These are phyloP conservation scores for Amanita rimosa DNA, from an alignment of 768 basidiomycete species.

Conservation along the genomic window DNA sequence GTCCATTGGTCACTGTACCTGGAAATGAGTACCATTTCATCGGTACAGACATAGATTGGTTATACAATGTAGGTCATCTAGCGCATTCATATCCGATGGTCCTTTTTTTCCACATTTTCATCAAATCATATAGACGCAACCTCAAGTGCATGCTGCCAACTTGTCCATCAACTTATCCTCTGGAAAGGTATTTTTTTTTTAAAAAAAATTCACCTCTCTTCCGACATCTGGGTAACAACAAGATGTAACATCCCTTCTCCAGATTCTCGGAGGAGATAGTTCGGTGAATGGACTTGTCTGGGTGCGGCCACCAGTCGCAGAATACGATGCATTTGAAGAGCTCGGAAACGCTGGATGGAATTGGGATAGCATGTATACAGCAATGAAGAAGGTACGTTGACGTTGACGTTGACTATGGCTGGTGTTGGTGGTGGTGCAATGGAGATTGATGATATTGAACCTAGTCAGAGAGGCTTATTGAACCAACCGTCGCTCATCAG, in stretches of 20 bases:
- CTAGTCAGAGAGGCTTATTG: conserved; percentile 18
- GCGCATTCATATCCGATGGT: background rate
- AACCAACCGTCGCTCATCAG: conserved; percentile 11
- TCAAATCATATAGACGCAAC: conserved; percentile 10
- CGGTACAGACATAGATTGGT: conserved; percentile 18
- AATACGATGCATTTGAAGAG: conserved; percentile 9
- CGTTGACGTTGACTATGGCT: background rate
- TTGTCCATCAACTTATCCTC: conserved; percentile 16
- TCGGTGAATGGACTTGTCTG: conserved; percentile 26
- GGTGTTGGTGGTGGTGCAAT: background rate
- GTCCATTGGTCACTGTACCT: conserved; percentile 18
- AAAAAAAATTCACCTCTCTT: no score
- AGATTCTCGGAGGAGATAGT: conserved; percentile 24
- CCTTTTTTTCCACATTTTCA: background rate
- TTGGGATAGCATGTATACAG: conserved; percentile 10
- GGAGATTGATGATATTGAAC: background rate
- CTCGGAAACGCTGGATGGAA: conserved; percentile 13
- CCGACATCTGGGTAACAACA: no score
- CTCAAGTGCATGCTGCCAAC: conserved; percentile 15
- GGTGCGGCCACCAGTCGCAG: conserved; percentile 17
- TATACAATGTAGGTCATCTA: conserved; percentile 12
- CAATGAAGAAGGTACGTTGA: conserved; percentile 11
- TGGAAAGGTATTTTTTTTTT: conserved; percentile 13
- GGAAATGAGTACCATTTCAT: conserved; percentile 17
- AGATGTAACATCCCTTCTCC: background rate